Conservation (phyloP, 2,329 filamentous ascomycete species). For the Beauveria sp. region DNA sequence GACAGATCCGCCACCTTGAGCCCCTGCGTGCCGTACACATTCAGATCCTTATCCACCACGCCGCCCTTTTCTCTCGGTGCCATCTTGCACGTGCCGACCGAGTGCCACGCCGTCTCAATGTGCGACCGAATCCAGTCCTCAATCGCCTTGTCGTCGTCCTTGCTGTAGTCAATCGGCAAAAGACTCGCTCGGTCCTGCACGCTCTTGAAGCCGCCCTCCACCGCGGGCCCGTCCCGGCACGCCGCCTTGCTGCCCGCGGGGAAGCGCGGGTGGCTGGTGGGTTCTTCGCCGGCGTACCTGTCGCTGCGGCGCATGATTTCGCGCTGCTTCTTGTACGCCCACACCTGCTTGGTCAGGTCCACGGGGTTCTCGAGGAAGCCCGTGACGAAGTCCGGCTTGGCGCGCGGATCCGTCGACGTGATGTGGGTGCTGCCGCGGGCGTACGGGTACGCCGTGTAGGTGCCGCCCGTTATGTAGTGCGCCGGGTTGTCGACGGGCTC, state of each 20-base stretch:
- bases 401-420: slow-evolving; percentile 25
- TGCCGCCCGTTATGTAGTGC: slow-evolving; percentile 44
- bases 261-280: slow-evolving; percentile 35
- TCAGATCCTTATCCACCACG: slow-evolving; percentile 33
- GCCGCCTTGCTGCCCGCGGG: slow-evolving; percentile 29
- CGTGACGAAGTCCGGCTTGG: slow-evolving; percentile 38
- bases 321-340: slow-evolving; percentile 56
- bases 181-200: slow-evolving; percentile 28
- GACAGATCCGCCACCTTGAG: slow-evolving; percentile 26
- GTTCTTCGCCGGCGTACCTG: slow-evolving; percentile 40
- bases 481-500: slow-evolving; percentile 25
- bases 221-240: slow-evolving; percentile 37
- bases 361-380: slow-evolving; percentile 39
- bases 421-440: slow-evolving; percentile 54
- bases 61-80: slow-evolving; percentile 28
- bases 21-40: slow-evolving; percentile 32
- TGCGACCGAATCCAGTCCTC: slow-evolving; percentile 32
- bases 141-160: slow-evolving; percentile 39
- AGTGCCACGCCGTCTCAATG: slow-evolving; percentile 33
- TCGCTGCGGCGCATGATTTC: slow-evolving; percentile 50
- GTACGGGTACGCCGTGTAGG: slow-evolving; percentile 51
- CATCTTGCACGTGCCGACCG: slow-evolving; percentile 36
- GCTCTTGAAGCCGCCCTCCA: slow-evolving; percentile 23
- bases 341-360: slow-evolving; percentile 51
- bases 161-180: slow-evolving; percentile 35